Conservation (phyloP, 2,329 filamentous ascomycete genomes). For the Alternaria arbusti region DNA sequence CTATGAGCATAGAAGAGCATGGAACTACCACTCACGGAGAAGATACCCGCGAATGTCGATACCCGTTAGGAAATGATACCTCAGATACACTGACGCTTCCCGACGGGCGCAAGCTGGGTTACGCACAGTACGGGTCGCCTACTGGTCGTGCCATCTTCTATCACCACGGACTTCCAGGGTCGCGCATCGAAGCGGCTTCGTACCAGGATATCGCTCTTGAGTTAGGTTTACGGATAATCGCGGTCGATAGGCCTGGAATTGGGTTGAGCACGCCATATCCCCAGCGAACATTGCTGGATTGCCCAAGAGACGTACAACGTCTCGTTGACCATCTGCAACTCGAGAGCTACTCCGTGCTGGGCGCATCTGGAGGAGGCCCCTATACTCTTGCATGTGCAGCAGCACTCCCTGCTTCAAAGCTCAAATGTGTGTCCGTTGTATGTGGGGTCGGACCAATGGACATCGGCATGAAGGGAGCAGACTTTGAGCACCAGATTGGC, state of each 20-base stretch:
- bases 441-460: conserved; percentile 45
- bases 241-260: conserved; percentile 34
- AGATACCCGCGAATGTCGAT: conserved; percentile 8
- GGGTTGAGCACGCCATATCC: conserved; percentile 36
- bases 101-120: conserved; percentile 47
- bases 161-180: conserved; percentile 40
- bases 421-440: conserved; percentile 34
- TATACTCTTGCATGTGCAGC: conserved; percentile 40
- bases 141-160: conserved; percentile 36
- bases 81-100: conserved; percentile 41
- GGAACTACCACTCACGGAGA: not conserved
- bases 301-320: conserved; percentile 30
- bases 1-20: not conserved
- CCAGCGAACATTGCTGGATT: conserved; percentile 27
- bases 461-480: conserved; percentile 43
- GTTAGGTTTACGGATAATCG: conserved; percentile 34
- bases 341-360: conserved; percentile 33
- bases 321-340: conserved; percentile 30
- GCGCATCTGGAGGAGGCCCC: conserved; percentile 43
- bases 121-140: conserved; percentile 40
- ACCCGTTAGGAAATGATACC: conserved; percentile 29
- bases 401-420: conserved; percentile 22
- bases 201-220: conserved; percentile 30
- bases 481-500: conserved; percentile 30
- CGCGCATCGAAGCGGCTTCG: conserved; percentile 34